Conservation (phyloP, 306 rosid species). For the Glycine tomentella region DNA sequence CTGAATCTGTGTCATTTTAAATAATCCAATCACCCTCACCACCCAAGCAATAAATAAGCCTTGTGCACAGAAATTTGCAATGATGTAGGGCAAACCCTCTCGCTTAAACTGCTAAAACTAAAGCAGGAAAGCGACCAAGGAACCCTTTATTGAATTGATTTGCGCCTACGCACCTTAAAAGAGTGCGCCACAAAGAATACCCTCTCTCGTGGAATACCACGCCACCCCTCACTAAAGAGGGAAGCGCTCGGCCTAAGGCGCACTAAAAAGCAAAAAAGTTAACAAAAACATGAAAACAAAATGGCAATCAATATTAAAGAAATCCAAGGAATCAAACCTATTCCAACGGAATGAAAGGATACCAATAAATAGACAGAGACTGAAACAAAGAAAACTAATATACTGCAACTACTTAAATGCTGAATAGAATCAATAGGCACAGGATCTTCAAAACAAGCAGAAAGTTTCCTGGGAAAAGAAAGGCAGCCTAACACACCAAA, state of each 20-base stretch:
- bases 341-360: not conserved
- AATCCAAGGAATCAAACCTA: not conserved
- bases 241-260: conserved; percentile 58
- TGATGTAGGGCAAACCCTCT: conserved; percentile 42
- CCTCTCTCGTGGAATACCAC: conserved; percentile 54
- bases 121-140: conserved; percentile 47
- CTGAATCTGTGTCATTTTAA: not conserved
- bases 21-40: not conserved
- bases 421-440: not conserved
- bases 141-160: conserved; percentile 26
- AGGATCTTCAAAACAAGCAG: not conserved
- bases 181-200: conserved; percentile 46
- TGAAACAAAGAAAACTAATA: not conserved
- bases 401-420: not conserved
- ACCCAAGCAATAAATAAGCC: not conserved
- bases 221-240: conserved; percentile 55
- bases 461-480: not conserved
- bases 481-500: not conserved
- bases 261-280: not conserved
- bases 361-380: not conserved
- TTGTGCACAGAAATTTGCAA: no score
- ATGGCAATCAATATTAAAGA: not conserved
- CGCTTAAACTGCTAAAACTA: conserved; percentile 48
- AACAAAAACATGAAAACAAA: not conserved
- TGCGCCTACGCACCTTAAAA: conserved; percentile 47